Conservation (phyloP, 106 monocot genomes). For the Dioscorea zingiberensis region DNA sequence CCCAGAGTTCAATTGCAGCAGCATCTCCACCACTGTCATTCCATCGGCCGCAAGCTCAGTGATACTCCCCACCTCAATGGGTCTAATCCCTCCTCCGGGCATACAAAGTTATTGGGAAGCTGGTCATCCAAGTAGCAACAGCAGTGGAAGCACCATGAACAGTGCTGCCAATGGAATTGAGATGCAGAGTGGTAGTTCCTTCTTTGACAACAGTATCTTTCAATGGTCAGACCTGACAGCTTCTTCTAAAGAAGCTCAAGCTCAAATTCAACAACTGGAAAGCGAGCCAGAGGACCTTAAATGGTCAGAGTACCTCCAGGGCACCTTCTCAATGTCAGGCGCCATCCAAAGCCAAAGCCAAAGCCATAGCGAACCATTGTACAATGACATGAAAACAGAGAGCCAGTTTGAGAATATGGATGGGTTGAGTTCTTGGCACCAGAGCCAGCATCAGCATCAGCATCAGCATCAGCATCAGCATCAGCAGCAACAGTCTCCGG, state of each 20-base stretch:
- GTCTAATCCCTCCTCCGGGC: constrained; percentile 16
- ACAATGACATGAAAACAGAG: constrained; percentile 31
- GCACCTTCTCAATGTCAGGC: constrained; percentile 28
- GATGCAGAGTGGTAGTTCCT: constrained; percentile 28
- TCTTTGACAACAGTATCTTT: constrained; percentile 37
- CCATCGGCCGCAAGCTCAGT: constrained; percentile 21
- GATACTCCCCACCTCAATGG: constrained; percentile 15
- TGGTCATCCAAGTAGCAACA: constrained; percentile 30
- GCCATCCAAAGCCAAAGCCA: constrained; percentile 24
- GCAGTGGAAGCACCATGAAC: constrained; percentile 30
- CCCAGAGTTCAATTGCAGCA: constrained; percentile 22
- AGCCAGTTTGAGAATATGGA: constrained; percentile 36
- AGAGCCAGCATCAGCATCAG: constrained; percentile 39
- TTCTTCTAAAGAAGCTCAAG: constrained; percentile 30
- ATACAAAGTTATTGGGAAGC: constrained; percentile 18
- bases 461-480: too few relatives aligned
- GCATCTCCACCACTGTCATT: not conserved
- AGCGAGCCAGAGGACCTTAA: constrained; percentile 56
- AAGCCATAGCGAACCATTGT: too few relatives aligned
- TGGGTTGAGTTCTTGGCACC: constrained; percentile 34
- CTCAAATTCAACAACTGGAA: constrained; percentile 18
- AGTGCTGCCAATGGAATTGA: constrained; percentile 23
- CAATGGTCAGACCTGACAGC: constrained; percentile 44
- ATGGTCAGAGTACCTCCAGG: constrained; percentile 77
- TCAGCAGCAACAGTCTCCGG: constrained; percentile 26